These are phyloP conservation scores for Teunomyces funiuensis DNA, from an alignment of 805 yeast species.

Conservation along the genomic window DNA sequence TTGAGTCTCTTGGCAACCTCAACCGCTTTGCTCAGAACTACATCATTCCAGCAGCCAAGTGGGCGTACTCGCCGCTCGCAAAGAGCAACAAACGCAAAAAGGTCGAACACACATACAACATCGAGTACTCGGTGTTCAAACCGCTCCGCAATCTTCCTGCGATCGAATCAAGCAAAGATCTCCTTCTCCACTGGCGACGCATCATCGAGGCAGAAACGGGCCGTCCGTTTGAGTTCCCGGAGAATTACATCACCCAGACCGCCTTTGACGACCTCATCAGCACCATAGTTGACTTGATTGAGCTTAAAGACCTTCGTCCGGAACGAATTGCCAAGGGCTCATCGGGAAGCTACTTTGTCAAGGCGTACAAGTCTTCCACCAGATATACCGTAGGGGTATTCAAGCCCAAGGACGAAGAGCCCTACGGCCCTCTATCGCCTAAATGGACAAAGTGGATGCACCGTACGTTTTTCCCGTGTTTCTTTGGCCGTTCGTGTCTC, in stretches of 20 bases:
- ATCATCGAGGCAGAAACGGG: constrained; percentile 14
- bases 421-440: constrained; percentile 75
- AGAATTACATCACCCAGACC: constrained; percentile 18
- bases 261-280: constrained; percentile 42
- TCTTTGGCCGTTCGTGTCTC: constrained; percentile 70
- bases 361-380: constrained; percentile 11
- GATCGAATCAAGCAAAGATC: constrained; percentile 19
- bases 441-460: constrained; percentile 82
- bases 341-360: constrained; percentile 66
- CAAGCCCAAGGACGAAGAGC: constrained; percentile 80
- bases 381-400: constrained; percentile 50
- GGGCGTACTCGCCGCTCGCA: constrained; percentile 29
- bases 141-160: constrained; percentile 22
- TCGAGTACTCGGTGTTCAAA: constrained; percentile 57
- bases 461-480: constrained; percentile 72
- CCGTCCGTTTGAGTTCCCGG: constrained; percentile 19
- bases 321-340: constrained; percentile 61
- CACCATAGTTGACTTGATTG: constrained; percentile 48
- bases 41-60: constrained; percentile 28
- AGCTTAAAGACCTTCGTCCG: constrained; percentile 44
- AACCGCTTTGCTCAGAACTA: constrained; percentile 20
- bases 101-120: constrained; percentile 32
- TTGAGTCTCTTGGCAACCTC: constrained; percentile 13
- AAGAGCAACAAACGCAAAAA: constrained; percentile 7
- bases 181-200: constrained; percentile 16